Base-by-base conservation (phyloP, 768 basidiomycete species). In the Lactifluus rugatus region DNA sequence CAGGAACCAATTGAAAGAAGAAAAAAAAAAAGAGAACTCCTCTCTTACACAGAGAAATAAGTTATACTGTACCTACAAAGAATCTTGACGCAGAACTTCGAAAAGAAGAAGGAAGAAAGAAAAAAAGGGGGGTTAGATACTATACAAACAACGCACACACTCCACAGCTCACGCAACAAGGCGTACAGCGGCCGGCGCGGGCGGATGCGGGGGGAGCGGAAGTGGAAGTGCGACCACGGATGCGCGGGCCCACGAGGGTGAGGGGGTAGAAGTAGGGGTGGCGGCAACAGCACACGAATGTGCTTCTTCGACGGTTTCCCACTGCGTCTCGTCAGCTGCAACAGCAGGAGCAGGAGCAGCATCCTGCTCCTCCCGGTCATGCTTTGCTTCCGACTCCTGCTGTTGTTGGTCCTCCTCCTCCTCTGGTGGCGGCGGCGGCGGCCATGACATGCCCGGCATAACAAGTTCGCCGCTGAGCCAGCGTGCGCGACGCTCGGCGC, bases 401-500 rank as follows among this genome's bases (percentile, higher is more conserved):
- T 48, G n/a, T 31, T 48, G 0, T 39, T 32, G 17, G 17, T 32
- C 11, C 39, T 48, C 5, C 9, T 32, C 26, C 21, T 21, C n/a
- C 21, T 34, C 37, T 17, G 10, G 26, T 13, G 28, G 49, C 49
- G 28, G 52, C 17, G 23, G 36, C 13, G 42, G 59, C 14, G 55
- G 60, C 62, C 60, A 63, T 16, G 31, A 52, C 44, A 62, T 52
- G 44, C 61, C 60, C 8, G 58, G 53, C 23, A 10, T 16, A 10
- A 14, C 13, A 5, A 49, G 26, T 57, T 69, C 70, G 52, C 71
- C 70, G 3, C 55, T 26, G 21, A 72, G 62, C 71, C 71, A 72
- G 54, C 58, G 57, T 56, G 60, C 68, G 5, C 69, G 61, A 19
- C 70, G 59, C 60, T 62, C 59, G n/a, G 46, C 53, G 23, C 71